Percentiles rank a stretch among this genome's conserved stretches.
Conservation (phyloP, 495 filamentous ascomycete species). For the Aspergillus ostianus region DNA sequence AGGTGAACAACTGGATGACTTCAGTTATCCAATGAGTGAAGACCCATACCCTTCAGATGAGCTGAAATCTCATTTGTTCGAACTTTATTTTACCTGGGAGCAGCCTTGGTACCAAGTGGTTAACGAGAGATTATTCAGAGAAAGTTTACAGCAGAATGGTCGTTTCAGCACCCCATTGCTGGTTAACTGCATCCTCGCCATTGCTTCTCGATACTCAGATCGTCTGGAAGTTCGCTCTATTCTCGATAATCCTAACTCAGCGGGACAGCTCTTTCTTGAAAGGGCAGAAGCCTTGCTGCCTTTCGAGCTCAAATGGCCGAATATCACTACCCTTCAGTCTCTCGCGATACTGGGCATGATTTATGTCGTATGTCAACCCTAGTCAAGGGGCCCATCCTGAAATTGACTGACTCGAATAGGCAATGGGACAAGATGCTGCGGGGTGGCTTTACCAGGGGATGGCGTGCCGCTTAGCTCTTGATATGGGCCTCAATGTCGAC, state of each 20-base stretch:
- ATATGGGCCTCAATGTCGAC: conserved; percentile 34
- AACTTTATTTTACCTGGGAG: conserved; percentile 78
- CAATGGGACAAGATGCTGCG: conserved; percentile 28
- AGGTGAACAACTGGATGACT: too few relatives aligned
- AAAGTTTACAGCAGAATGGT: conserved; percentile 56
- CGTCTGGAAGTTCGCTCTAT: conserved; percentile 60
- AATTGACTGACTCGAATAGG: conserved; percentile 12
- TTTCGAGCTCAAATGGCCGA: conserved; percentile 54
- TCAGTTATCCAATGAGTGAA: not conserved
- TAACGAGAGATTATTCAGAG: conserved; percentile 68
- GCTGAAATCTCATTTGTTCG: conserved; percentile 25
- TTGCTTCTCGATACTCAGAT: conserved; percentile 72
- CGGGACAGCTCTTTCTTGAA: conserved; percentile 71
- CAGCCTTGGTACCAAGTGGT: conserved; percentile 73
- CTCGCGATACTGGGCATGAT: conserved; percentile 63
- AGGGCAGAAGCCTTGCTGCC: conserved; percentile 59
- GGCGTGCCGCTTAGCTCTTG: conserved; percentile 27
- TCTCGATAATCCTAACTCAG: conserved; percentile 58
- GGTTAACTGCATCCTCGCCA: conserved; percentile 70
- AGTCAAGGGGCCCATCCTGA: too few relatives aligned
- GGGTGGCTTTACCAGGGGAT: conserved; percentile 32
- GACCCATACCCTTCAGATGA: conserved; percentile 15
- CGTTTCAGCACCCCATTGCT: conserved; percentile 70
- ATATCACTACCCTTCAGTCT: conserved; percentile 74
- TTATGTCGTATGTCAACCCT: conserved; percentile 24